Percentiles rank a stretch among this genome's conserved stretches.
Conservation (phyloP, 1,139 yeast species). For the Scheffersomyces parashehatae region DNA sequence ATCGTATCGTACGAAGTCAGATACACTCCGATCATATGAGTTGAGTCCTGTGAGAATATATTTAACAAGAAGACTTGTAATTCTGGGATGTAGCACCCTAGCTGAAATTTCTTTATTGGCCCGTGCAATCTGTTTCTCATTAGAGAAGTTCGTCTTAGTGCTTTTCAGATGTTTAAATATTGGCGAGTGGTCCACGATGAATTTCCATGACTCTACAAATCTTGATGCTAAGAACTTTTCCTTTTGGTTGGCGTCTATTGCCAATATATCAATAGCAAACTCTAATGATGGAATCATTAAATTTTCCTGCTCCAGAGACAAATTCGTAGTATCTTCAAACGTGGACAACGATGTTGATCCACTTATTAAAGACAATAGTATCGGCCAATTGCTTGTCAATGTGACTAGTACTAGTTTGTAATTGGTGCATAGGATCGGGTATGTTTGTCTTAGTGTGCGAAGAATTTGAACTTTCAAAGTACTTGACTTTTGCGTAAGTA, state of each 20-base stretch:
- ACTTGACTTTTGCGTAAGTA: slow-evolving; percentile 68
- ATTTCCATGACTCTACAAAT: slow-evolving; percentile 41
- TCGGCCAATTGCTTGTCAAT: slow-evolving; percentile 72
- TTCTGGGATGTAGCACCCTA: slow-evolving; percentile 12
- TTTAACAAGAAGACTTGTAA: slow-evolving; percentile 16
- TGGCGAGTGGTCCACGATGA: slow-evolving; percentile 17
- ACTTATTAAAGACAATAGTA: slow-evolving; percentile 18
- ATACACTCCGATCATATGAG: slow-evolving; percentile 31
- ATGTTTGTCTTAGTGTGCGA: slow-evolving; percentile 45
- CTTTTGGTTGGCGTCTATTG: slow-evolving; percentile 25
- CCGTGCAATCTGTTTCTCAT: not conserved
- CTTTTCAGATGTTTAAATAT: slow-evolving; percentile 7
- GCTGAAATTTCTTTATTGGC: slow-evolving; percentile 3
- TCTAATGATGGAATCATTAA: slow-evolving; percentile 20
- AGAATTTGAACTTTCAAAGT: slow-evolving; percentile 58
- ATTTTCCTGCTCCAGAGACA: slow-evolving; percentile 6
- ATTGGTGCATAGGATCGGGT: slow-evolving; percentile 68
- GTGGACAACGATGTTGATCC: slow-evolving; percentile 8
- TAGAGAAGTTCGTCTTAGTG: not conserved
- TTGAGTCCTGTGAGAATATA: slow-evolving; percentile 33
- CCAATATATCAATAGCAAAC: slow-evolving; percentile 28
- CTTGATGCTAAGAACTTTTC: slow-evolving; percentile 36
- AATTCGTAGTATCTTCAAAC: slow-evolving; percentile 2
- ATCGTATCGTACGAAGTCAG: slow-evolving; percentile 32
- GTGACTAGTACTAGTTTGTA: slow-evolving; percentile 62